These are phyloP conservation scores for Lichtheimia ornata DNA, from an alignment of 371 early-diverging fungal genomes.

Conservation along the genomic window DNA sequence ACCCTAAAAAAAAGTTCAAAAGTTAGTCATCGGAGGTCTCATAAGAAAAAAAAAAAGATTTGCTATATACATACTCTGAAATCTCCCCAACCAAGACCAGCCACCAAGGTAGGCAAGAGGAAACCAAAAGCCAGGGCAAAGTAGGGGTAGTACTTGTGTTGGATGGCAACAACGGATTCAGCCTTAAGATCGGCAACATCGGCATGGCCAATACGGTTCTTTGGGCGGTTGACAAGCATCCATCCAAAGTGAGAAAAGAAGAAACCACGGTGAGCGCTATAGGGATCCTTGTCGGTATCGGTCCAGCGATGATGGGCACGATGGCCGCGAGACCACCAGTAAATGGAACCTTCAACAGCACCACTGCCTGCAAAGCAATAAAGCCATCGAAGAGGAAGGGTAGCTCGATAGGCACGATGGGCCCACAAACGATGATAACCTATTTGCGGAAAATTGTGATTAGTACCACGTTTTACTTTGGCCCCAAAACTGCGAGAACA, in stretches of 20 bases:
- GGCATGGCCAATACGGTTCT: slow-evolving; percentile 71
- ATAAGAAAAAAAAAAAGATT: slow-evolving; percentile 3
- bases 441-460: slow-evolving; percentile 9
- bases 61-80: slow-evolving; percentile 46
- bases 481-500: not conserved
- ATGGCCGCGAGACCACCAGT: slow-evolving; percentile 87
- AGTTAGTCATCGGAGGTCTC: not conserved
- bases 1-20: slow-evolving; percentile 49
- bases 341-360: slow-evolving; percentile 81
- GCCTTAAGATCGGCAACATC: slow-evolving; percentile 85
- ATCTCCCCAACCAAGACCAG: slow-evolving; percentile 90
- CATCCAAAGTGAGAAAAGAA: slow-evolving; percentile 90
- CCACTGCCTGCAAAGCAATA: slow-evolving; percentile 70
- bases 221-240: slow-evolving; percentile 84
- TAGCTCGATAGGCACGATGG: slow-evolving; percentile 77
- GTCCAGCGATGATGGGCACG: slow-evolving; percentile 91
- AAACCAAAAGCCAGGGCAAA: slow-evolving; percentile 76
- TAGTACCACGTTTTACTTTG: not conserved
- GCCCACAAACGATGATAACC: slow-evolving; percentile 86
- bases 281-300: slow-evolving; percentile 91
- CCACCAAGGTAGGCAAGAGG: slow-evolving; percentile 77
- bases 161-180: slow-evolving; percentile 77
- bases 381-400: slow-evolving; percentile 55
- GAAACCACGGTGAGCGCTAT: slow-evolving; percentile 84
- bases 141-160: slow-evolving; percentile 81